A percentile compares a stretch with the other conserved stretches of the same genome.
phyloP scores from a whole-genome alignment of 768 basidiomycete genomes.

The Royoungia palumana region DNA sequence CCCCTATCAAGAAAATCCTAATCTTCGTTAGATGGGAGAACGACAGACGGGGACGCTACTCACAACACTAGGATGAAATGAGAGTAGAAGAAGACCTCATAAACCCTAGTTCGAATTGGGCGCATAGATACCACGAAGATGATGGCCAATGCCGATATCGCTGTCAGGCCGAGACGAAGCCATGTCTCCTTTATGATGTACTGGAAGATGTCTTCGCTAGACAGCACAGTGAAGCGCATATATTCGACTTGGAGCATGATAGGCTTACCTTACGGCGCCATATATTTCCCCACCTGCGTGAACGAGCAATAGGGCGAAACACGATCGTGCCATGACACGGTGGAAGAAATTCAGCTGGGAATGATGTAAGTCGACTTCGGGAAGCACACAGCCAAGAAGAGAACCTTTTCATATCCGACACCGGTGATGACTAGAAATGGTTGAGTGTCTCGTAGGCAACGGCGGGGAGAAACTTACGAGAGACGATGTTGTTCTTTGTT shows the following conservation, averaged over 20 bases:
- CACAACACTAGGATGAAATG: slow-evolving; percentile 47
- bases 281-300: slow-evolving; percentile 36
- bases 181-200: slow-evolving; percentile 6
- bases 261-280: not conserved
- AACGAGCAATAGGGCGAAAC: slow-evolving; percentile 46
- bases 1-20: slow-evolving; percentile 36
- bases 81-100: slow-evolving; percentile 50
- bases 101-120: slow-evolving; percentile 42
- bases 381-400: not conserved
- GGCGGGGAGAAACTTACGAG: slow-evolving; percentile 23
- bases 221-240: not conserved
- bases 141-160: slow-evolving; percentile 39
- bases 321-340: slow-evolving; percentile 46
- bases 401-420: slow-evolving; percentile 28
- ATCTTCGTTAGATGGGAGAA: slow-evolving; percentile 5
- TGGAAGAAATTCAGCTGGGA: slow-evolving; percentile 43
- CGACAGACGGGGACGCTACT: slow-evolving; percentile 4
- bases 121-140: slow-evolving; percentile 47
- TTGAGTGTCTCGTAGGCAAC: not conserved
- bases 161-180: slow-evolving; percentile 35
- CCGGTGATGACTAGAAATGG: slow-evolving; percentile 26
- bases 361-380: not conserved
- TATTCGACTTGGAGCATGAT: too few species aligned
- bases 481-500: slow-evolving; percentile 48
- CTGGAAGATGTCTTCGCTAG: not conserved